These are phyloP conservation scores for Trypanosoma congolense DNA, from an alignment of 208 protist species.

Conservation along the genomic window DNA sequence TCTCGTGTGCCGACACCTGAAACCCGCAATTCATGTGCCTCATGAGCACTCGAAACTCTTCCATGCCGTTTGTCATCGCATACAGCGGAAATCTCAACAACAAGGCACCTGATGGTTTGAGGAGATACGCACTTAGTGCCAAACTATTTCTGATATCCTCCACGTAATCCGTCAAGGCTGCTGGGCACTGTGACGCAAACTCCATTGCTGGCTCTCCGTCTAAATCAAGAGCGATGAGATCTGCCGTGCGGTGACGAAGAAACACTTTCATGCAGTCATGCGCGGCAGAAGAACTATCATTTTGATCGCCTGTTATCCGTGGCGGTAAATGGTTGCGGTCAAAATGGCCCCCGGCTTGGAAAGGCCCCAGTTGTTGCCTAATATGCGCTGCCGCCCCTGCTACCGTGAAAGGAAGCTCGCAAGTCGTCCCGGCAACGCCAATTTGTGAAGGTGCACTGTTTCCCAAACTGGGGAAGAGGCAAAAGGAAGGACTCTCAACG, in stretches of 20 bases:
- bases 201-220: not conserved
- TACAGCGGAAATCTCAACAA: conserved; percentile 13
- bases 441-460: not conserved
- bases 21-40: conserved; percentile 17
- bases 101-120: conserved; percentile 17
- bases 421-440: too few relatives aligned
- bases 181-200: not conserved
- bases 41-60: not conserved
- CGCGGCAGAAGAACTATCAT: too few relatives aligned
- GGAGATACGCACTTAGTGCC: conserved; percentile 12
- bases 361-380: too few relatives aligned
- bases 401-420: conserved; percentile 11
- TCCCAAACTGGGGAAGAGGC: not conserved
- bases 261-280: too few relatives aligned
- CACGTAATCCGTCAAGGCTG: not conserved
- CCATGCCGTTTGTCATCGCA: not conserved
- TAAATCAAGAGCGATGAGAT: conserved; percentile 22
- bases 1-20: conserved; percentile 8
- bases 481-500: conserved; percentile 1
- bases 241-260: too few relatives aligned
- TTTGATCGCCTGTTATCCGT: too few relatives aligned
- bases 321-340: too few relatives aligned
- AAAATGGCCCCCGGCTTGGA: too few relatives aligned
- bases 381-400: conserved; percentile 15
- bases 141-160: conserved; percentile 5